These are phyloP conservation scores for Phytomonas francai DNA, from an alignment of 208 protist genomes.

Conservation along the genomic window DNA sequence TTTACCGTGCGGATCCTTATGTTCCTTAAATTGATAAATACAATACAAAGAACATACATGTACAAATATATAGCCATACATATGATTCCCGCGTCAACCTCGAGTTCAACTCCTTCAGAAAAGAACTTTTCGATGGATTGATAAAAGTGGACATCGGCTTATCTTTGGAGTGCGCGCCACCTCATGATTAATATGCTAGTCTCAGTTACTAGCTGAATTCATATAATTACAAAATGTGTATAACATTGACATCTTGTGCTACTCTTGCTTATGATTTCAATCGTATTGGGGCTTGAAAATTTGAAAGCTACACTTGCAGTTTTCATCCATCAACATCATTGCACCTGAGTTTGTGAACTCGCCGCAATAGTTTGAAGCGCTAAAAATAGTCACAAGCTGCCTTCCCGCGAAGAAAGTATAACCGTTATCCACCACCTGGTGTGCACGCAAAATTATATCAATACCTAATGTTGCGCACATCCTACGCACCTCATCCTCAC, in stretches of 20 bases:
- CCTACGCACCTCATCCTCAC: slow-evolving; percentile 90
- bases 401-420: slow-evolving; percentile 98
- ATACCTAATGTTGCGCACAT: slow-evolving; percentile 96
- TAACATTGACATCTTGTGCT: not conserved
- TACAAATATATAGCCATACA: not conserved
- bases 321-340: slow-evolving; percentile 96
- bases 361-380: slow-evolving; percentile 98
- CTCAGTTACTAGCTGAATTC: not conserved
- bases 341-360: slow-evolving; percentile 99
- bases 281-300: slow-evolving; percentile 81
- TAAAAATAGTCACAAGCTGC: slow-evolving; percentile 98
- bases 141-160: not conserved
- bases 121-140: not conserved
- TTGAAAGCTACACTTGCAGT: slow-evolving; percentile 96
- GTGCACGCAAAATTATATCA: slow-evolving; percentile 97
- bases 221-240: not conserved
- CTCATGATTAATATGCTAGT: not conserved
- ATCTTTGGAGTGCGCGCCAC: not conserved
- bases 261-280: not conserved
- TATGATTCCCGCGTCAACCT: not conserved
- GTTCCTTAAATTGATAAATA: slow-evolving; percentile 2
- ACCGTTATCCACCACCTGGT: slow-evolving; percentile 97
- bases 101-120: not conserved
- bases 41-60: slow-evolving; percentile 11
- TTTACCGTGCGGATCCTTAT: not conserved